A percentile compares a stretch with the other conserved stretches of the same genome.
phyloP scores from a whole-genome alignment of 2,329 filamentous ascomycete species.

The Helotiales sp. region DNA sequence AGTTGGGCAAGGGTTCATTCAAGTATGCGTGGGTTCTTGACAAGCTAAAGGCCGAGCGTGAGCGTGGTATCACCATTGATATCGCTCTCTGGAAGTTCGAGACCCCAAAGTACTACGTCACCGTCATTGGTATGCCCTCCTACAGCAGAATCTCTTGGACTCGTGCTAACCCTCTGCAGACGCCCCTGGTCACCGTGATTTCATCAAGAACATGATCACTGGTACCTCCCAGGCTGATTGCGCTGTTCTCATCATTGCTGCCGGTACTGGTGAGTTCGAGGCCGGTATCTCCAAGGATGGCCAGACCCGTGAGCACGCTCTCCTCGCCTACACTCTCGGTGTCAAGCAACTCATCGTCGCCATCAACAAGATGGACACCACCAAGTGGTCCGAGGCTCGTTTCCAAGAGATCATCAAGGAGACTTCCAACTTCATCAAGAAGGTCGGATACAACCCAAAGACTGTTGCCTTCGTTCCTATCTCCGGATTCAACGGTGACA shows the following conservation, averaged over 20 bases:
- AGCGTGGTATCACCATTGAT: slow-evolving; percentile 99
- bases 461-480: slow-evolving; percentile 97
- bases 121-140: slow-evolving; percentile 80
- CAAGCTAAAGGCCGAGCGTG: slow-evolving; percentile 99
- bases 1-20: slow-evolving; percentile 99
- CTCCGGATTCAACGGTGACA: slow-evolving; percentile 99
- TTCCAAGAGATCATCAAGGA: slow-evolving; percentile 99
- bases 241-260: slow-evolving; percentile 99
- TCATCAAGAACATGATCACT: slow-evolving; percentile 99
- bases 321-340: slow-evolving; percentile 99
- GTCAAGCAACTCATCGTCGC: slow-evolving; percentile 99
- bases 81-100: slow-evolving; percentile 99
- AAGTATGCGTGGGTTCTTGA: slow-evolving; percentile 99
- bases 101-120: slow-evolving; percentile 97
- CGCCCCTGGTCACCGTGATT: slow-evolving; percentile 99
- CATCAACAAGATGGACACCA: slow-evolving; percentile 99
- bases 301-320: slow-evolving; percentile 99
- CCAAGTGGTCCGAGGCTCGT: slow-evolving; percentile 96
- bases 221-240: slow-evolving; percentile 99
- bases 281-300: slow-evolving; percentile 99
- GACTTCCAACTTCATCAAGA: slow-evolving; percentile 99
- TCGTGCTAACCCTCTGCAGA: slow-evolving; percentile 55
- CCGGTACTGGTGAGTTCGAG: slow-evolving; percentile 99
- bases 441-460: slow-evolving; percentile 99
- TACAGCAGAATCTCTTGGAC: not conserved